Percentiles rank a stretch among this genome's conserved stretches.
These are phyloP conservation scores for Salisapilia sapeloensis DNA, from an alignment of 352 stramenopile species.

Conservation along the genomic window DNA sequence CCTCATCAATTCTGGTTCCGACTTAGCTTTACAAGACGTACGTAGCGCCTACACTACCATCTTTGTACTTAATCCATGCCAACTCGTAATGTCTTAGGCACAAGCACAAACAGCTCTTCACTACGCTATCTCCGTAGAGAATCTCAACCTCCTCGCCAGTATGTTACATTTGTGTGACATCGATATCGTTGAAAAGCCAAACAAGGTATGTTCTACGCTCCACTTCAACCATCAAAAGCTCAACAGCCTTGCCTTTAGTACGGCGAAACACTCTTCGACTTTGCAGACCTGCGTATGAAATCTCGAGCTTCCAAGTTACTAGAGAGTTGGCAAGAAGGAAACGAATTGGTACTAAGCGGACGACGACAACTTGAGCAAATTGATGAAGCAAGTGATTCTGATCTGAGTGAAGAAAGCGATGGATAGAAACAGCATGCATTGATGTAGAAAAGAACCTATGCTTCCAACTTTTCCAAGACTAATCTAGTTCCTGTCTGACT, in stretches of 20 bases:
- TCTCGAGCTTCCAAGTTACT: slow-evolving; percentile 16
- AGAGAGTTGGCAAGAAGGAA: slow-evolving; percentile 20
- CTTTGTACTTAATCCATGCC: slow-evolving; percentile 1
- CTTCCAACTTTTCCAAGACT: slow-evolving; percentile 71
- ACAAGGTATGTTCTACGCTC: slow-evolving; percentile 17
- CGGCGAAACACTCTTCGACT: slow-evolving; percentile 29
- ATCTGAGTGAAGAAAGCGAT: slow-evolving; percentile 2
- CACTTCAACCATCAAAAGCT: not conserved
- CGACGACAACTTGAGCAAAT: slow-evolving; percentile 6
- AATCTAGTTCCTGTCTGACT: slow-evolving; percentile 64
- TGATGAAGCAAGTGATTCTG: slow-evolving; percentile 6
- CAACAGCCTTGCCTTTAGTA: slow-evolving; percentile 9
- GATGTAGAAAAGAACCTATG: slow-evolving; percentile 5
- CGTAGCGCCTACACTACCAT: slow-evolving; percentile 1
- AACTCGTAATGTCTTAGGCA: slow-evolving; percentile 8
- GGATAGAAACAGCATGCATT: slow-evolving; percentile 4
- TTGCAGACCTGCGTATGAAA: slow-evolving; percentile 22
- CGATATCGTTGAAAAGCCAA: slow-evolving; percentile 31
- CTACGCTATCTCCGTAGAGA: slow-evolving; percentile 35
- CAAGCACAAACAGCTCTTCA: slow-evolving; percentile 61
- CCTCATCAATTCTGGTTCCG: slow-evolving; percentile 43
- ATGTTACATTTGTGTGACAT: slow-evolving; percentile 42
- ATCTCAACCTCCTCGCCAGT: slow-evolving; percentile 40
- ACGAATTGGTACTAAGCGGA: slow-evolving; percentile 9
- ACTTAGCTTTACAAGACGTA: slow-evolving; percentile 47